Conservation (phyloP, 2,329 filamentous ascomycete species). For the Parascedosporium putredinis region DNA sequence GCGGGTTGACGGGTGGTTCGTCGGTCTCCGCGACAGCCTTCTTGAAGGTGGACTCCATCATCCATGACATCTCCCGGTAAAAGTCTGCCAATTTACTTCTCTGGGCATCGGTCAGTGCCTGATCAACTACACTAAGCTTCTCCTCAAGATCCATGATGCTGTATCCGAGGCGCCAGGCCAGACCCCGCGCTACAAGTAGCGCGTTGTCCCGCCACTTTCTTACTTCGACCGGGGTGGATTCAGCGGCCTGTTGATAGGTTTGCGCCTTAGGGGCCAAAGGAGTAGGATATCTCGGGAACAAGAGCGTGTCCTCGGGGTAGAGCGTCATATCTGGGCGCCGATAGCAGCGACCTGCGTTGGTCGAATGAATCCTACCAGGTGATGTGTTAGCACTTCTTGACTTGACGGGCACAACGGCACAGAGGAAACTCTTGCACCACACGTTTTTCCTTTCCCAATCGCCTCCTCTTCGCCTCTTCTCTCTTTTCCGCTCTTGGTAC, state of each 20-base stretch:
- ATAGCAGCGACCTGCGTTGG: too few relatives aligned
- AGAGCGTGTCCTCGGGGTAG: constrained; percentile 3
- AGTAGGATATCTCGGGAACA: not conserved
- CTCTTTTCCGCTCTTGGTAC: not conserved
- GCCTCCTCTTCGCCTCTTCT: not conserved
- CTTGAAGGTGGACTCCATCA: constrained; percentile 10
- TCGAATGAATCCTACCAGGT: too few relatives aligned
- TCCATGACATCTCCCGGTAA: constrained; percentile 4
- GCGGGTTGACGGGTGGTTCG: constrained; percentile 9
- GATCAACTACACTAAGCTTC: constrained; percentile 6
- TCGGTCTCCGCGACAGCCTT: constrained; percentile 11
- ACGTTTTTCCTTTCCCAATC: too few relatives aligned
- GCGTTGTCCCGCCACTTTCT: not conserved
- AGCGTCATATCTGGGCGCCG: not conserved
- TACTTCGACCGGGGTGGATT: not conserved
- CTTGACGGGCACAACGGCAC: too few relatives aligned
- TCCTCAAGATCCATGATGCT: constrained; percentile 16
- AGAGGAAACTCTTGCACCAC: too few relatives aligned
- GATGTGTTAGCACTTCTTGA: too few relatives aligned
- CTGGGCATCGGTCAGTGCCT: constrained; percentile 10
- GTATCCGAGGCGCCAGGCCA: constrained; percentile 29
- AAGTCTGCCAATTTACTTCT: not conserved
- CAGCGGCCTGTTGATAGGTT: not conserved
- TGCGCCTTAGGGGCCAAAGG: not conserved
- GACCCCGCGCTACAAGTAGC: constrained; percentile 19